Percentiles rank a stretch among this genome's conserved stretches.
These are phyloP conservation scores for Skeletonema grethae DNA, from an alignment of 108 stramenopile genomes.

Conservation along the genomic window DNA sequence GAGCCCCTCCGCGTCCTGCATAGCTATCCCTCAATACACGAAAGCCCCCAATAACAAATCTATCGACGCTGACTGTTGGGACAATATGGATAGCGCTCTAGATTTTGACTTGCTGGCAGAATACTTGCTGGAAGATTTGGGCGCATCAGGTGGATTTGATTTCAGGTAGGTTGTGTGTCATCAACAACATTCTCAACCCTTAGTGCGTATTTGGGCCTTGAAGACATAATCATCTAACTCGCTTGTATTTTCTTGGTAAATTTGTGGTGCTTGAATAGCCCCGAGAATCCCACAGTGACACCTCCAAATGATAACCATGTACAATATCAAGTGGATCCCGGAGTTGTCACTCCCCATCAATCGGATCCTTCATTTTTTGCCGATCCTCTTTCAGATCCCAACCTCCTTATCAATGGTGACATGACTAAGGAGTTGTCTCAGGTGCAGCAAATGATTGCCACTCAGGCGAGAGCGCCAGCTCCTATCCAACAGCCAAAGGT, in stretches of 20 bases:
- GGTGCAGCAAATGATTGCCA: slow-evolving; percentile 33
- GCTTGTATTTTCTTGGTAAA: neutral
- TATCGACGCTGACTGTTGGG: neutral
- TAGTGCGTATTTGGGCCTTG: slow-evolving; percentile 1
- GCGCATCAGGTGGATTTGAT: slow-evolving; percentile 56
- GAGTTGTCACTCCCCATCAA: slow-evolving; percentile 42
- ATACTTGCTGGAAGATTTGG: slow-evolving; percentile 79
- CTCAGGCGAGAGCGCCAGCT: slow-evolving; percentile 24
- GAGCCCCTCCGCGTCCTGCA: neutral
- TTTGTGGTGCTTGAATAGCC: neutral
- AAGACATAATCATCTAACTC: neutral
- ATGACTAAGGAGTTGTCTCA: slow-evolving; percentile 32
- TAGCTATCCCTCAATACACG: slow-evolving; percentile 5
- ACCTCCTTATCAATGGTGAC: slow-evolving; percentile 22
- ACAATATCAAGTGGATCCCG: slow-evolving; percentile 9
- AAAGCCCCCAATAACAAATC: neutral
- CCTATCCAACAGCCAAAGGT: slow-evolving; percentile 16
- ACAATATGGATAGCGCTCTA: slow-evolving; percentile 48
- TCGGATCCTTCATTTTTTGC: slow-evolving; percentile 23
- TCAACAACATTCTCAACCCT: neutral
- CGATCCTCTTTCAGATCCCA: slow-evolving; percentile 16
- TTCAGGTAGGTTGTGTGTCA: slow-evolving; percentile 60
- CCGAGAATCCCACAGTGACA: slow-evolving; percentile 3
- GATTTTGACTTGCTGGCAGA: slow-evolving; percentile 88
- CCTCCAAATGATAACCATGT: slow-evolving; percentile 1